Evolutionary conservation across 2,329 filamentous ascomycete genomes (phyloP), one percentile per base, ranked within the genome.

Genomic region (Penicillium sp.): DNA sequence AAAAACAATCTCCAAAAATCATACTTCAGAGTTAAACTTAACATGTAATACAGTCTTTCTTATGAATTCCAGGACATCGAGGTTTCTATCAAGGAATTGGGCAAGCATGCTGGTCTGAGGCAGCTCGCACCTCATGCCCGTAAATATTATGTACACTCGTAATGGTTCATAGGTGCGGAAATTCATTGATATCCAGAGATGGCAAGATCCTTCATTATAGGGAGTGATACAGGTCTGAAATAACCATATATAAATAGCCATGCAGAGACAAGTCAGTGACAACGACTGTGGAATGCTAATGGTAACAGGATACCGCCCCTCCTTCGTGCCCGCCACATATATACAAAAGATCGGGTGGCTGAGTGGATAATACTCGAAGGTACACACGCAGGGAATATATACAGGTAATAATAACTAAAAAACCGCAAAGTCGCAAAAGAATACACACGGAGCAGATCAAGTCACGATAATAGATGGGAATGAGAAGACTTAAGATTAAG

Each of bases 371-470:
- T 26, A 51, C 40, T 18, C 7, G 47, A 46, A 48, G n/a, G 32
- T 30, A 43, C 26, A 38, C 32, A 14, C 46, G 18, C 45, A 36
- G 38, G 34, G 18, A 35, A 32, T 54, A 54, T 50, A 19, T 54
- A 54, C 51, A 54, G 34, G n/a, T 27, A 23, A 23, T 3, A 23
- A 23, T 23, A 23, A 23, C 5, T 23, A 23, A 40, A 34, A 11
- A 19, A 38, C 19, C 30, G 29, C 14, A 40, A 53, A 11, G 18
- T 23, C 11, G 23, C 13, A 32, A 26, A 39, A 30, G 14, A 19
- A 46, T 51, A 42, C 26, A 43, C 13, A 26, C 10, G 1, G 16
- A 32, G 34, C 11, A 51, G 8, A 38, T 38, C 7, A 23, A 47
- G 14, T 30, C 19, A 7, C 41, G 27, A 47, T 42, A 14, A 49